These are phyloP conservation scores for Ustilago esculenta DNA, from an alignment of 1,284 basidiomycete genomes.

Conservation along the genomic window DNA sequence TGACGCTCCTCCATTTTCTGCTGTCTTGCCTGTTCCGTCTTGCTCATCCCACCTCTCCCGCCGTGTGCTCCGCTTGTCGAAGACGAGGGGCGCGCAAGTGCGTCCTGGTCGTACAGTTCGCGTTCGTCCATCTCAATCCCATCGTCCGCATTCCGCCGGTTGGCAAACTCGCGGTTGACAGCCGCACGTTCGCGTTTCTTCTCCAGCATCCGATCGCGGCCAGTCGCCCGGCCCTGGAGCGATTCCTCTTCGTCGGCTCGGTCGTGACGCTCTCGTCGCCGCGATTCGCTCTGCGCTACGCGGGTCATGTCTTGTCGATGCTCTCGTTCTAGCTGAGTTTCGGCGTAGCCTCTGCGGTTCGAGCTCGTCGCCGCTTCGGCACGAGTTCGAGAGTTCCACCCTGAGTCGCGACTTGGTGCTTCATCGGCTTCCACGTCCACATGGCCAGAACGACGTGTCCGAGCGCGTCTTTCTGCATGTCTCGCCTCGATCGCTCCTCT, in stretches of 20 bases:
- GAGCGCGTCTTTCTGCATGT: constrained; percentile 24
- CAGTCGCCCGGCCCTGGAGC: constrained; percentile 39
- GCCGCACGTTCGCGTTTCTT: constrained; percentile 22
- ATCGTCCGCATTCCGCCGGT: constrained; percentile 39
- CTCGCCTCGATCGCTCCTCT: constrained; percentile 43
- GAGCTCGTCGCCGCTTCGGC: background rate
- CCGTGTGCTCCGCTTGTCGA: background rate
- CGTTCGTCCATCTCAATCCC: constrained; percentile 49
- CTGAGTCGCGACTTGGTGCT: constrained; percentile 8
- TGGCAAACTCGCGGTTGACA: constrained; percentile 43
- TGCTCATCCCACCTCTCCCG: constrained; percentile 12
- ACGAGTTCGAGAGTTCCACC: constrained; percentile 12
- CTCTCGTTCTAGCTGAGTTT: constrained; percentile 17
- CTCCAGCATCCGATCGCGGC: constrained; percentile 48
- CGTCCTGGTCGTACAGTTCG: constrained; percentile 25
- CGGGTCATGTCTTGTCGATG: constrained; percentile 7
- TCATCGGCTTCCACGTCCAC: constrained; percentile 1
- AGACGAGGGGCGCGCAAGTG: background rate
- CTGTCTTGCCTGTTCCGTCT: constrained; percentile 11
- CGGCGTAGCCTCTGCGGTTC: constrained; percentile 6
- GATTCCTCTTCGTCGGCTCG: constrained; percentile 13
- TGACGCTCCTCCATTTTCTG: constrained; percentile 16
- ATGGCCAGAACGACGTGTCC: background rate
- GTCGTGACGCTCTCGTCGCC: constrained; percentile 1
- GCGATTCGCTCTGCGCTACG: constrained; percentile 3